These are phyloP conservation scores for Ogataea trehaloabstinens DNA, from an alignment of 805 yeast species.

Conservation along the genomic window DNA sequence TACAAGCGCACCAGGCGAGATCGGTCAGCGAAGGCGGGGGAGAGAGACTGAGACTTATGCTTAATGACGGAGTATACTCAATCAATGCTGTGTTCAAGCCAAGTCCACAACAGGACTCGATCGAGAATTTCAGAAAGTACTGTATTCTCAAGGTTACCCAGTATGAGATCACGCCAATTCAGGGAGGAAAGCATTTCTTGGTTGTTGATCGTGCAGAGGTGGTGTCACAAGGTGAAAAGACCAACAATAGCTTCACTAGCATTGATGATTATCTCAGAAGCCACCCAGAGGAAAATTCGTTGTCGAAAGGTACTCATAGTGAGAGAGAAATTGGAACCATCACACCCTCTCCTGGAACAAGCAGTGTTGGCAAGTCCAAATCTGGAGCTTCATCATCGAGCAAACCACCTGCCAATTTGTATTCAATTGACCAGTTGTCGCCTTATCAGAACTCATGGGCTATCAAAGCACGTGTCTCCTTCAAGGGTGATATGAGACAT, in stretches of 20 bases:
- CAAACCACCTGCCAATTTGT: slow-evolving; percentile 40
- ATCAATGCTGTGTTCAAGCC: slow-evolving; percentile 56
- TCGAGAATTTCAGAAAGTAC: slow-evolving; percentile 26
- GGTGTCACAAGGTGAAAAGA: slow-evolving; percentile 37
- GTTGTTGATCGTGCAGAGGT: slow-evolving; percentile 28
- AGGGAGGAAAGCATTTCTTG: slow-evolving; percentile 27
- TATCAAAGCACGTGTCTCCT: slow-evolving; percentile 87
- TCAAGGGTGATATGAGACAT: slow-evolving; percentile 81
- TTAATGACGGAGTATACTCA: slow-evolving; percentile 51
- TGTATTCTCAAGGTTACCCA: slow-evolving; percentile 22
- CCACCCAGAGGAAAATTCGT: slow-evolving; percentile 54
- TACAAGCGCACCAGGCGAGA: slow-evolving; percentile 33
- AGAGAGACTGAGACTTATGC: slow-evolving; percentile 42
- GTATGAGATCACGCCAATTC: slow-evolving; percentile 24
- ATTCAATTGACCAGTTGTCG: slow-evolving; percentile 81
- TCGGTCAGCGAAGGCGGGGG: slow-evolving; percentile 37
- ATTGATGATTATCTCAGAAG: slow-evolving; percentile 57
- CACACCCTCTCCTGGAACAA: slow-evolving; percentile 18
- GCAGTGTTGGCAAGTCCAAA: slow-evolving; percentile 12
- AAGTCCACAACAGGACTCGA: slow-evolving; percentile 30
- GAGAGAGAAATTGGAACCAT: slow-evolving; percentile 10
- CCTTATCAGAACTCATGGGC: slow-evolving; percentile 93
- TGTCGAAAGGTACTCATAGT: slow-evolving; percentile 13
- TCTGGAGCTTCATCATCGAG: slow-evolving; percentile 19
- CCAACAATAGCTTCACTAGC: slow-evolving; percentile 14